A percentile compares a stretch with the other conserved stretches of the same genome.
Evolutionary conservation across 2,329 filamentous ascomycete species (phyloP).

Genomic region (Furcasterigmium furcatum): DNA sequence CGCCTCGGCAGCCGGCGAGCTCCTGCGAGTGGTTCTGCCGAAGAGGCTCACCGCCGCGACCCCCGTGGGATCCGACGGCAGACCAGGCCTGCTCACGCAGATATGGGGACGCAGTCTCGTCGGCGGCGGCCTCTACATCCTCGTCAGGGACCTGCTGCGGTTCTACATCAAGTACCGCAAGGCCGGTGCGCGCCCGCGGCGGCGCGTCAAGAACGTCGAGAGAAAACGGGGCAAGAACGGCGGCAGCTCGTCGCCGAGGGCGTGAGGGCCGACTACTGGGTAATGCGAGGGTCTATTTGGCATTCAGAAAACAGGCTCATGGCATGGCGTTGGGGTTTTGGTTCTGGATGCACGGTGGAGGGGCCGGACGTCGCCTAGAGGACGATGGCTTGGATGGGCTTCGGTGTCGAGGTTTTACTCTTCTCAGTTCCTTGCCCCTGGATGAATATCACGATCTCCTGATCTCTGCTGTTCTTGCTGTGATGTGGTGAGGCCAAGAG

Average conservation of each 20-base stretch:
- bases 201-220: conserved; percentile 51
- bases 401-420: too few species aligned
- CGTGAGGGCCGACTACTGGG: too few species aligned
- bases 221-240: conserved; percentile 13
- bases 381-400: too few species aligned
- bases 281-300: too few species aligned
- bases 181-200: conserved; percentile 51
- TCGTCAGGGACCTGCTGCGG: conserved; percentile 67
- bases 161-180: conserved; percentile 63
- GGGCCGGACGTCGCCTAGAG: too few species aligned
- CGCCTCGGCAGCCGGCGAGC: conserved; percentile 73
- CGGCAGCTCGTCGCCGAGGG: not conserved
- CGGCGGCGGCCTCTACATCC: conserved; percentile 84
- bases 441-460: too few species aligned
- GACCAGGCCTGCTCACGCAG: conserved; percentile 69
- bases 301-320: too few species aligned
- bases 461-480: too few species aligned
- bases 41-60: conserved; percentile 55
- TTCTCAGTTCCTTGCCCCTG: too few species aligned
- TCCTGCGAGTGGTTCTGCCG: conserved; percentile 68
- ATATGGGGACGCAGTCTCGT: conserved; percentile 87
- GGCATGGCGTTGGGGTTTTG: too few species aligned
- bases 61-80: conserved; percentile 26
- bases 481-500: too few species aligned
- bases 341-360: too few species aligned